Evolutionary conservation across 306 rosid genomes (phyloP), one percentile per base, ranked within the genome.

Genomic region (Arachis hypogaea): DNA sequence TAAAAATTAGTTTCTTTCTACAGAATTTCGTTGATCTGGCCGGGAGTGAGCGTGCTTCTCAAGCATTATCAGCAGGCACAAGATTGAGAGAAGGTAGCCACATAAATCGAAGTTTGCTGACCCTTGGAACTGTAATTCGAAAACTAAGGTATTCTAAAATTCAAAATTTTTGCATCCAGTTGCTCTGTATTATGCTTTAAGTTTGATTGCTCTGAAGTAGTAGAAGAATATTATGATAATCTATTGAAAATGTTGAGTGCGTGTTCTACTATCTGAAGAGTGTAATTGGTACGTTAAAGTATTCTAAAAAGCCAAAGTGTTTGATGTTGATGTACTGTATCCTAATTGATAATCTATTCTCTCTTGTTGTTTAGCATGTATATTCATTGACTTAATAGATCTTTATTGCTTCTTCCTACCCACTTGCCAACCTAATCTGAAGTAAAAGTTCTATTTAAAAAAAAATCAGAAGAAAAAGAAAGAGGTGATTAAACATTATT

Each of bases 1-100:
- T 30, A 33, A 46, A 11, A 49, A 69, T 54, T 65, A 14, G 38
- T 28, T 57, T 76, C 57, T 64, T 72, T 76, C 59, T 61, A 50
- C 94, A 93, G 97, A 89, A 88, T 81, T 91, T 93, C 80, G 98
- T 91, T 63, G 98, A 90, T 83, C 88, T 90, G 64, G 97, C 98
- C 2, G 98, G 98, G 18, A 93, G 96, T 47, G 98, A 93, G 76
- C 97, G 97, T 44, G 85, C 93, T 86, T 80, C 96, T 86, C 98
- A 91, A 76, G 60, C 94, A 45, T 50, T 83, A 72, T 88, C 98
- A 49, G 92, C 84, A 30, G 96, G 97, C 49, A 40, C 91, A 75
- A 89, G 94, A 83, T 69, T 93, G 78, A 93, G 95, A 82, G 98
- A 93, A 88, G 97, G 98, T 22, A 82, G 91, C 82, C 96, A 93